A percentile compares a stretch with the other conserved stretches of the same genome.
Evolutionary conservation across 108 stramenopile genomes (phyloP).

Genomic region (Stephanodiscus minutulus): DNA sequence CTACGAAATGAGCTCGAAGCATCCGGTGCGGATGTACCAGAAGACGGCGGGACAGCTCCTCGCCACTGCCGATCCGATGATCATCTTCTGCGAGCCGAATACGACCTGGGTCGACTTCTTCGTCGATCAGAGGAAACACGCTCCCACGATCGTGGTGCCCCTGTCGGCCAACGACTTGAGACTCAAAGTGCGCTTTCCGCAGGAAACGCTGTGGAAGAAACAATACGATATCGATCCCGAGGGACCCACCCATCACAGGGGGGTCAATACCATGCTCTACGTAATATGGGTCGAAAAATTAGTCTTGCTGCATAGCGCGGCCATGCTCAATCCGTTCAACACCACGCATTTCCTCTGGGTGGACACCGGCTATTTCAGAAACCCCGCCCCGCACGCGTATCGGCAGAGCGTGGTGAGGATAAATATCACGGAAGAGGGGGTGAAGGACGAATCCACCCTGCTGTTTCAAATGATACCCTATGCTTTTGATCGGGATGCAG

Average conservation of each 20-base stretch:
- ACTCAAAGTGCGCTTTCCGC: conserved; percentile 32
- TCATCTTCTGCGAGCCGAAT: conserved; percentile 51
- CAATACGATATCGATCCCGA: conserved; percentile 58
- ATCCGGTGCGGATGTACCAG: conserved; percentile 45
- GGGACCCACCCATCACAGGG: conserved; percentile 43
- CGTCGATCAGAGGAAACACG: conserved; percentile 39
- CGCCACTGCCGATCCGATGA: conserved; percentile 49
- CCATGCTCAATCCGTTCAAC: conserved; percentile 56
- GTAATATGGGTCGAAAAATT: conserved; percentile 52
- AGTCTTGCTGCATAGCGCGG: conserved; percentile 42
- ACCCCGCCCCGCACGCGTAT: conserved; percentile 47
- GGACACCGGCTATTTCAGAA: conserved; percentile 52
- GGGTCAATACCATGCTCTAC: conserved; percentile 49
- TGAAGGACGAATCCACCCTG: conserved; percentile 38
- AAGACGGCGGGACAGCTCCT: conserved; percentile 39
- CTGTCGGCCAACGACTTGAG: conserved; percentile 33
- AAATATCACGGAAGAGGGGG: conserved; percentile 48
- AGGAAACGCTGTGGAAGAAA: conserved; percentile 52
- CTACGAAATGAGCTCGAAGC: conserved; percentile 53
- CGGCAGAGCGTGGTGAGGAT: conserved; percentile 39
- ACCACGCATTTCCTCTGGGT: conserved; percentile 49
- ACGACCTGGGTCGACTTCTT: conserved; percentile 47
- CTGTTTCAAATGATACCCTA: conserved; percentile 45
- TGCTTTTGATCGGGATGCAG: conserved; percentile 18
- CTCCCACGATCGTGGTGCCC: conserved; percentile 49